These are phyloP conservation scores for Colletotrichum nymphaeae DNA, from an alignment of 2,329 filamentous ascomycete species.

Conservation along the genomic window DNA sequence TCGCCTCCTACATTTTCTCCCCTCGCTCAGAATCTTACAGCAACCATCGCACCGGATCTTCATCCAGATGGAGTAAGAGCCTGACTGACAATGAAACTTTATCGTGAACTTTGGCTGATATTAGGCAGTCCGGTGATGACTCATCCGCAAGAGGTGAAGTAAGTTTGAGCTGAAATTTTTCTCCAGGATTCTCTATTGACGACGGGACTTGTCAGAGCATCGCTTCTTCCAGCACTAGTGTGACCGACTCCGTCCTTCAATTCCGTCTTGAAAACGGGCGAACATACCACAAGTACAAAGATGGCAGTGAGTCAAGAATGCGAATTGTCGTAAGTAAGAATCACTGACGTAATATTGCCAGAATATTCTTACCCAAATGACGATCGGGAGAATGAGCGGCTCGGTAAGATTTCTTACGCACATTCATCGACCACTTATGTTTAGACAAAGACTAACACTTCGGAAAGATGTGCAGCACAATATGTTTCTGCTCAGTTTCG, in stretches of 20 bases:
- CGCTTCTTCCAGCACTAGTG: conserved; percentile 10
- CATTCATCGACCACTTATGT: not conserved
- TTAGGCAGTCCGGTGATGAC: too few species aligned
- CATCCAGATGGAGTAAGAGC: too few species aligned
- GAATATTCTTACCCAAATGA: conserved; percentile 26
- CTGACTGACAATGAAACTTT: too few species aligned
- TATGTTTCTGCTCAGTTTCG: conserved; percentile 44
- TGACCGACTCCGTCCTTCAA: not conserved
- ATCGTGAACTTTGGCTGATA: too few species aligned
- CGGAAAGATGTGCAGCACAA: conserved; percentile 48
- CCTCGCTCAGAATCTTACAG: too few species aligned
- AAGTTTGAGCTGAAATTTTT: too few species aligned
- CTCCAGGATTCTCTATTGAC: too few species aligned
- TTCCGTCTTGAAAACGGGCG: conserved; percentile 21
- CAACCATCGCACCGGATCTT: too few species aligned
- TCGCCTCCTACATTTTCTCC: too few species aligned
- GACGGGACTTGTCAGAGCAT: not conserved
- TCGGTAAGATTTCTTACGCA: not conserved
- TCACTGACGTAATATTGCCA: not conserved
- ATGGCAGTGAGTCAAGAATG: not conserved
- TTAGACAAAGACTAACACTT: not conserved
- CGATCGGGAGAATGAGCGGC: conserved; percentile 7
- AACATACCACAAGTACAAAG: conserved; percentile 37
- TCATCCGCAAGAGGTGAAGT: too few species aligned
- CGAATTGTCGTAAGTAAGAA: not conserved